These are phyloP conservation scores for Ophiostoma pallidulum DNA, from an alignment of 2,329 filamentous ascomycete species.

Conservation along the genomic window DNA sequence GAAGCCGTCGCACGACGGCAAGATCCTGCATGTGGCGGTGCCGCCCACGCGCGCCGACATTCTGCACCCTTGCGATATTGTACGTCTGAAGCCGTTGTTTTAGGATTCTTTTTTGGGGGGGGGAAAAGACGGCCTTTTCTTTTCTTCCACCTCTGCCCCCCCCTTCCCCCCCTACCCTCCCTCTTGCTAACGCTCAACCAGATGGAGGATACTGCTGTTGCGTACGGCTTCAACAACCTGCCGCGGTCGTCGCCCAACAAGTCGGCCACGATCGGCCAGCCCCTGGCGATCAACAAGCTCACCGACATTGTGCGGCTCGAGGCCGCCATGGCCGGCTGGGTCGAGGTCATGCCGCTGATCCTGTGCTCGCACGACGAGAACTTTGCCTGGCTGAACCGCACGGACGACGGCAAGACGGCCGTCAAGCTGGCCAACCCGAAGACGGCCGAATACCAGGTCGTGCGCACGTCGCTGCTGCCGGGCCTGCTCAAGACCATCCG, in stretches of 20 bases:
- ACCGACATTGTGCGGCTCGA: conserved; percentile 83
- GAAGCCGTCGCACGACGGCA: conserved; percentile 58
- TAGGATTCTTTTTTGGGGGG: no score
- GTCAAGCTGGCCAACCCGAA: conserved; percentile 87
- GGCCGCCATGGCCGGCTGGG: conserved; percentile 90
- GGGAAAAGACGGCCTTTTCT: no score
- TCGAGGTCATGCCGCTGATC: conserved; percentile 90
- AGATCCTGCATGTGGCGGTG: conserved; percentile 70
- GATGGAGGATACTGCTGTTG: conserved; percentile 96
- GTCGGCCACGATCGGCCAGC: conserved; percentile 75
- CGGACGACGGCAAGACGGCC: conserved; percentile 74
- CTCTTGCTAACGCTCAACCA: no score
- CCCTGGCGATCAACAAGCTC: conserved; percentile 88
- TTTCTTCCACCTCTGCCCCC: no score
- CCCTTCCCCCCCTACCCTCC: no score
- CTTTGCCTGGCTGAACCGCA: conserved; percentile 87
- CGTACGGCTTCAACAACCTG: conserved; percentile 95
- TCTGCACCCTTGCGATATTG: conserved; percentile 87
- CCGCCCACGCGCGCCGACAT: conserved; percentile 89
- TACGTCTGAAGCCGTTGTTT: no score
- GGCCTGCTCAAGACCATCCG: conserved; percentile 87
- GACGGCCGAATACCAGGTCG: conserved; percentile 86
- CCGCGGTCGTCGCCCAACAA: conserved; percentile 80
- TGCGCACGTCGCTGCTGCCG: conserved; percentile 75
- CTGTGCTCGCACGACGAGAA: conserved; percentile 98